These are phyloP conservation scores for Exidia glandulosa DNA, from an alignment of 768 basidiomycete genomes.

Conservation along the genomic window DNA sequence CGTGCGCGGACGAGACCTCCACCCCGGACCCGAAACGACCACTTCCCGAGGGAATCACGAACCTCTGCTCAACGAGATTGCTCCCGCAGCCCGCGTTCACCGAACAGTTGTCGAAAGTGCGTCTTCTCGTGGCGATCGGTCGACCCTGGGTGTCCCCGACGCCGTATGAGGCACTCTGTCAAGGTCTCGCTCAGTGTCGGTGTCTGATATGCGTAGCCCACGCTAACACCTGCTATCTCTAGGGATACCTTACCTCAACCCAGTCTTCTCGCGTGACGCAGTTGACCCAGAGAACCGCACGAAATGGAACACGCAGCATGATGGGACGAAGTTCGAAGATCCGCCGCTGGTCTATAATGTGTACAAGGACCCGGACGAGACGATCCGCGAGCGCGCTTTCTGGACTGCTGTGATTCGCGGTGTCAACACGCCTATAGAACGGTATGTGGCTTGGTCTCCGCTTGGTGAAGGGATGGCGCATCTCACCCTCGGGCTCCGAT, in stretches of 20 bases:
- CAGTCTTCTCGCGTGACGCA: not conserved
- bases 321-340: not conserved
- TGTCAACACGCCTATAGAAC: not conserved
- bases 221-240: too few species aligned
- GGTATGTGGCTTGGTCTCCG: not conserved
- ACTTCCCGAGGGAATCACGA: not conserved
- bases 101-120: not conserved
- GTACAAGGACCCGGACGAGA: not conserved
- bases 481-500: not conserved
- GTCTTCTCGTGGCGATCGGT: not conserved
- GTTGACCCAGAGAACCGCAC: not conserved
- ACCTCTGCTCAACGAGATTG: not conserved
- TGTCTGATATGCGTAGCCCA: too few species aligned
- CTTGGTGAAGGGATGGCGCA: not conserved
- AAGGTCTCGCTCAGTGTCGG: not conserved
- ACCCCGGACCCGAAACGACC: not conserved
- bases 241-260: not conserved
- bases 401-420: not conserved
- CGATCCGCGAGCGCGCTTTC: not conserved
- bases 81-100: not conserved
- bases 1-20: not conserved
- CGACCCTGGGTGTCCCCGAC: not conserved
- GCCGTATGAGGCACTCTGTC: not conserved
- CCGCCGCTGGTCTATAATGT: not conserved
- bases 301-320: not conserved